Evolutionary conservation across 176 grass and related monocot genomes (phyloP).

Genomic region (Pharus latifolius): DNA sequence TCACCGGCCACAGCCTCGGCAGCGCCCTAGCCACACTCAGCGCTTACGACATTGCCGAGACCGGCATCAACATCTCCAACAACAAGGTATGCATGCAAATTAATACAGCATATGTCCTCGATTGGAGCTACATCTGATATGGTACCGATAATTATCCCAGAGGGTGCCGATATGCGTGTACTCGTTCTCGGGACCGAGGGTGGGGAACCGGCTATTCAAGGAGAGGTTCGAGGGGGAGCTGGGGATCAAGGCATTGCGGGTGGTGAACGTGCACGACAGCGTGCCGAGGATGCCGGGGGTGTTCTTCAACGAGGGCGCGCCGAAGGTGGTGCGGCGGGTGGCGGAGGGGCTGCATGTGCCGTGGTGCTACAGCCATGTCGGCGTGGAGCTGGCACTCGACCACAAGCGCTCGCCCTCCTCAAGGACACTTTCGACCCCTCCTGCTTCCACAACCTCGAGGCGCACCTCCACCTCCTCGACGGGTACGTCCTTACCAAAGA

Average conservation of each 20-base stretch:
- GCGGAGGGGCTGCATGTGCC: constrained; percentile 42
- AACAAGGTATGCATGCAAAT: neutral
- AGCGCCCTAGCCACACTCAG: constrained; percentile 65
- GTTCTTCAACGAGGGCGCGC: constrained; percentile 64
- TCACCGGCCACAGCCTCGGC: constrained; percentile 83
- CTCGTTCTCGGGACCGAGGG: constrained; percentile 67
- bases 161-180: constrained; percentile 44
- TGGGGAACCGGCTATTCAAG: constrained; percentile 65
- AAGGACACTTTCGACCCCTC: constrained; percentile 57
- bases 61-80: constrained; percentile 7
- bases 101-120: too few relatives aligned
- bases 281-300: constrained; percentile 75
- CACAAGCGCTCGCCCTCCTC: constrained; percentile 69
- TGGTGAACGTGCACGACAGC: constrained; percentile 81
- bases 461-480: constrained; percentile 76
- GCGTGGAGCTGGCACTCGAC: constrained; percentile 57
- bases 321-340: constrained; percentile 27
- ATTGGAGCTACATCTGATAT: too few relatives aligned
- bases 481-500: constrained; percentile 31
- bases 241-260: constrained; percentile 59
- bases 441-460: constrained; percentile 72
- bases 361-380: constrained; percentile 78
- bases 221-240: constrained; percentile 56
- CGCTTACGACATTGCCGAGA: constrained; percentile 83
- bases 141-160: too few relatives aligned